Base-by-base conservation (phyloP, 352 stramenopile genomes). In the Globisporangium perplexum region DNA sequence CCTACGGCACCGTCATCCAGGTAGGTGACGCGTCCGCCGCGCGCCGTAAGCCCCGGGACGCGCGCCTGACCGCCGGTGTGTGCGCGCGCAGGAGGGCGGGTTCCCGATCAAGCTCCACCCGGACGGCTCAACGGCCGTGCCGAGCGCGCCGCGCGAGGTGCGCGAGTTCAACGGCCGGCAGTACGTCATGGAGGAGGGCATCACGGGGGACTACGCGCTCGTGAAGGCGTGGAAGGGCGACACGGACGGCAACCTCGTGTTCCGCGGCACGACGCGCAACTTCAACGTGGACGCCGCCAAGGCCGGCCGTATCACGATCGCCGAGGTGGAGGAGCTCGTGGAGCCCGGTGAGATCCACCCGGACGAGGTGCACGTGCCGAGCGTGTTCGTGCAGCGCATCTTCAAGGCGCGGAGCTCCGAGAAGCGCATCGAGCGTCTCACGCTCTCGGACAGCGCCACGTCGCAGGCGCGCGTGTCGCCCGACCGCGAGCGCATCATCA, bases 201-300 rank as follows among this genome's bases (percentile, higher is more conserved):
- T 98, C 48, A 91, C 74, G 31, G 88, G 90, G 4, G 93, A 98
- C 60, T 96, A 97, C 45, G 82, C 89, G 28, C 74, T 99, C 18
- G 92, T 99, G 12, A 98, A 98, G 67, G 95, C 92, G 0, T 98
- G 86, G 80, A 98, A 98, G 67, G 95, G 88, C 23, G 96, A 99
- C 71, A 98, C 87, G 23, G 77, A 90, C 53, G 96, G 96, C 33
- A 99, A 99, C 69, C 74, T 99, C 11, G 79, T 98, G 30, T 99
- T 98, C 77, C 63, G 86, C 47, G 91, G 92, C 47, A 98, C 96
- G n/a, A 90, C 95, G 31, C 74, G 77, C 65, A 99, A 99, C 82
- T 96, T 98, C 48, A 99, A 99, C 67, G 88, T 96, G 24, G 95
- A 98, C 64, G 88, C 82, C 55, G 95, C 94, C 43, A 98, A 98